Evolutionary conservation across 345 rosid genomes (phyloP), one percentile per base, ranked within the genome.

Genomic region (Salix arbutifolia): DNA sequence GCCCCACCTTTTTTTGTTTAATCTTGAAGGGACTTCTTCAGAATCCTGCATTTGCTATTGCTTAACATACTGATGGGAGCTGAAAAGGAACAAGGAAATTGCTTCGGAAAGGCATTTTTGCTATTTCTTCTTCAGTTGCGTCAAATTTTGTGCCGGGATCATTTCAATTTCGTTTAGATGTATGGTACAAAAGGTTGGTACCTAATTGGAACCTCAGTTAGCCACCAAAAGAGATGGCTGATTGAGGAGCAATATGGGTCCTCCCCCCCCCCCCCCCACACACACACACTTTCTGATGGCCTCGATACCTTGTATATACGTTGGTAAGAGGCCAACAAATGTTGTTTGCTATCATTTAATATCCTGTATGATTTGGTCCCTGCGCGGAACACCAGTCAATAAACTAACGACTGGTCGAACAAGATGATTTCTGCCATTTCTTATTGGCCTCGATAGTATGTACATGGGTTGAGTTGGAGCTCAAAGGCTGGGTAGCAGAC

Each of bases 211-310:
- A 69, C 79, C 69, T 1, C 67, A 76, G 3, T 65, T 52, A 42
- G 70, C 50, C 71, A 65, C 70, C 19, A 17, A 18, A 17, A 33
- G 65, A 69, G 23, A 40, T 40, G 69, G 65, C 69, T 53, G 73
- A 76, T 30, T 28, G 74, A 30, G 79, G 79, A 76, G 74, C 79
- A 60, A 64, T 74, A 77, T 5, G 37, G 67, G 11, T 21, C 19
- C 37, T 16, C 58, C 42, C 66, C 35, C n/a, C n/a, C n/a, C n/a
- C n/a, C n/a, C n/a, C n/a, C 1, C 1, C 30, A 28, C 30, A 28
- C 30, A 28, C 30, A 28, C 30, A 28, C 30, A 10, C 10, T 61
- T 48, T 19, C 42, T 10, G 5, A 33, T 23, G 18, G 64, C 25
- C 64, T 58, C 28, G 28, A 58, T 58, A 58, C 6, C 25, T 56